Percentiles rank a stretch among this genome's conserved stretches.
Conservation (phyloP, 1,139 yeast genomes). For the Zygoascus meyerae region DNA sequence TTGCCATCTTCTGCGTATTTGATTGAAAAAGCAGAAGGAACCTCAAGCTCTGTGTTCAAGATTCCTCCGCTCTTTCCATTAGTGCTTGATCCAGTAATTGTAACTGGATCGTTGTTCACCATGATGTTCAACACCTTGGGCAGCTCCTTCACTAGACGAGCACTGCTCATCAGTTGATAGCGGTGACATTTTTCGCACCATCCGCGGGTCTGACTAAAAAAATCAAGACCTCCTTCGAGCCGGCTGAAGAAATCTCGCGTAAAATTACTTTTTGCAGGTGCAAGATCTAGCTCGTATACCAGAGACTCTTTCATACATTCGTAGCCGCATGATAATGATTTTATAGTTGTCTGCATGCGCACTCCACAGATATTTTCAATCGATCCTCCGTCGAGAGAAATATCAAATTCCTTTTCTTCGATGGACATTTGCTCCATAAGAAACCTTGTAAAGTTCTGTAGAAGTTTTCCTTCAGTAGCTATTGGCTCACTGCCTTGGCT, state of each 20-base stretch:
- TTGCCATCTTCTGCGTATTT: not conserved
- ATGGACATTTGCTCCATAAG: conserved; percentile 45
- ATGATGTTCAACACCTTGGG: conserved; percentile 61
- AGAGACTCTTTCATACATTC: conserved; percentile 13
- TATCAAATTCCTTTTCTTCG: conserved; percentile 35
- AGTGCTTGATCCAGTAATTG: conserved; percentile 7
- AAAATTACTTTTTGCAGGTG: conserved; percentile 6
- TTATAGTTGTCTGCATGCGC: conserved; percentile 16
- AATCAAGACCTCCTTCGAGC: conserved; percentile 55
- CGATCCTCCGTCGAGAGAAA: conserved; percentile 4
- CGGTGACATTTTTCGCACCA: conserved; percentile 46
- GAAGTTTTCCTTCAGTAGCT: conserved; percentile 30
- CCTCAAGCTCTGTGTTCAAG: conserved; percentile 11
- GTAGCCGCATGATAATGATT: conserved; percentile 20
- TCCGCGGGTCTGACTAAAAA: conserved; percentile 42
- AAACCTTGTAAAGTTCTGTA: conserved; percentile 56
- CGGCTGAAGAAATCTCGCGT: conserved; percentile 37
- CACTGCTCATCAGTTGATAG: conserved; percentile 41
- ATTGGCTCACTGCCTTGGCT: not conserved
- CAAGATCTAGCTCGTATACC: conserved; percentile 14
- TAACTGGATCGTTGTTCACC: conserved; percentile 6
- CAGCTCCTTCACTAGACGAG: conserved; percentile 41
- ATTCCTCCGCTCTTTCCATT: conserved; percentile 7
- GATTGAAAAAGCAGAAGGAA: not conserved
- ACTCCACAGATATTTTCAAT: conserved; percentile 12